Evolutionary conservation across 345 rosid species (phyloP), one percentile per base, ranked within the genome.

Genomic region (Leavenworthia alabamica): DNA sequence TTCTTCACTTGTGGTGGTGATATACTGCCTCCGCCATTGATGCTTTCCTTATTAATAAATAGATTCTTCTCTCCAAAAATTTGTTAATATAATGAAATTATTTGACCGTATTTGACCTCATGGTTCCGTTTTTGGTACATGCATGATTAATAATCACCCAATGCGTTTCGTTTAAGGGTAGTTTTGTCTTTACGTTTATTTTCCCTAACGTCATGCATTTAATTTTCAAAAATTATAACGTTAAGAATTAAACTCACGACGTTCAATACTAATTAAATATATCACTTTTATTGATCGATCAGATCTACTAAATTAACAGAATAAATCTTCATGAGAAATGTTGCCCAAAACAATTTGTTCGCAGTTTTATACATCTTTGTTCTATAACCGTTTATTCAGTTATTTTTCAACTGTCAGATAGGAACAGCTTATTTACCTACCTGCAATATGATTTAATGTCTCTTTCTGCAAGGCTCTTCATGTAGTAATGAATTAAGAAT

Each of bases 11-110:
- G 56, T 23, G 62, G n/a, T n/a, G 54, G 27, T 51, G 29, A 16
- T 62, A n/a, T 31, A 53, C 45, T 53, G 68, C 62, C 35, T 69
- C 48, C 55, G 47, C 67, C 67, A 68, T 68, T 35, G 67, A 68
- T 68, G 48, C 62, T 42, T 23, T 32, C 52, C 60, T 59, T 51
- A 47, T 61, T 35, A 1, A 10, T 11, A 9, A 32, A 19, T 10
- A n/a, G 8, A 22, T 47, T 31, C 13, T 2, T 16, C 41, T 5
- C 60, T 17, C 7, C 7, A 5, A 3, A 2, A 0, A 3, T 15
- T 56, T 16, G 23, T 47, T 39, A 14, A 40, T 31, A 19, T 20
- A 19, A 12, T 59, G 10, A 11, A 32, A 33, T 60, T 53, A 62
- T 60, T 59, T 52, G 53, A 69, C 67, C 46, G 15, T 40, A 35